Conservation (phyloP, 495 filamentous ascomycete species). For the Tuber calosporum region DNA sequence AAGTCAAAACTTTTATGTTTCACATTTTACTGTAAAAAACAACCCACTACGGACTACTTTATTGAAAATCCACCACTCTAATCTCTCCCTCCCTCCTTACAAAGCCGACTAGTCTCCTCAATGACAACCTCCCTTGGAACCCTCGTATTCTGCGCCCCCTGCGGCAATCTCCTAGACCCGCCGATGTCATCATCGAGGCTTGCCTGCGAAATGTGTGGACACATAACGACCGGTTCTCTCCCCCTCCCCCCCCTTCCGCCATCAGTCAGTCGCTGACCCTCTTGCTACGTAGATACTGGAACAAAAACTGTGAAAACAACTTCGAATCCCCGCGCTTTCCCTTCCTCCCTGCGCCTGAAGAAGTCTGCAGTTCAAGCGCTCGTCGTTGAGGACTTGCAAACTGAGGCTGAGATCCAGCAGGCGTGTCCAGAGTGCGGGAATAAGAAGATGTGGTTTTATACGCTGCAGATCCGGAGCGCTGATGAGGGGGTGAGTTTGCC, state of each 20-base stretch:
- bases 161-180: constrained; percentile 79
- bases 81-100: too few relatives aligned
- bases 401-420: constrained; percentile 60
- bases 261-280: constrained; percentile 12
- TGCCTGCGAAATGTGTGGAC: constrained; percentile 75
- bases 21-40: background rate
- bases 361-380: constrained; percentile 77
- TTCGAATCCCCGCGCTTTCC: constrained; percentile 79
- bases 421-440: constrained; percentile 74
- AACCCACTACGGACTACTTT: background rate
- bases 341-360: constrained; percentile 76
- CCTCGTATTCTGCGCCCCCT: constrained; percentile 87
- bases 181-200: constrained; percentile 68
- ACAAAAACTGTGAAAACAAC: constrained; percentile 73
- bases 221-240: constrained; percentile 65
- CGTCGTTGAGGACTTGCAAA: constrained; percentile 68
- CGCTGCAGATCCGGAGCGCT: constrained; percentile 79
- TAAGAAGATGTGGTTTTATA: constrained; percentile 75
- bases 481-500: constrained; percentile 62
- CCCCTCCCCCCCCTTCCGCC: constrained; percentile 4
- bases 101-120: too few relatives aligned
- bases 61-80: background rate
- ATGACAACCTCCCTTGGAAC: constrained; percentile 81
- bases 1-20: background rate
- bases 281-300: constrained; percentile 56